Evolutionary conservation across 805 yeast genomes (phyloP), one percentile per base, ranked within the genome.

Genomic region (Lachancea nothofagi): DNA sequence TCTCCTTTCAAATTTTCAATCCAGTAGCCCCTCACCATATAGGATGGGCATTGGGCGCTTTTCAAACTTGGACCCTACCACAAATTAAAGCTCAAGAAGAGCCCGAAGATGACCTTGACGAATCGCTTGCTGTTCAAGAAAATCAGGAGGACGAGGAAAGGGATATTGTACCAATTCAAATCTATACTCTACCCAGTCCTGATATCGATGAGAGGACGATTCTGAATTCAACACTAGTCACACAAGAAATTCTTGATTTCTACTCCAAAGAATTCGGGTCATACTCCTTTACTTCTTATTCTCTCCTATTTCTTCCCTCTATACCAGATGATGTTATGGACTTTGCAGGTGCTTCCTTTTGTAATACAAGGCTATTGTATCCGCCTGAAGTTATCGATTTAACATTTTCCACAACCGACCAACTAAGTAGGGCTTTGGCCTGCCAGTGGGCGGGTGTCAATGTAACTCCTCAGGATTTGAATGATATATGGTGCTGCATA

Each of bases 1-100:
- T 76, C 36, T 70, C 78, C 15, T 90, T 80, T 69, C 77, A 80
- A 12, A 66, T 85, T 7, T 80, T 80, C 54, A 84, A 80, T 40
- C 96, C 97, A 1, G 83, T 87, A 1, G 81, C 95, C 26, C 86
- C 98, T 1, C 97, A 89, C 50, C 97, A 90, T 60, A 70, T 93
- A 15, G 97, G 97, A 0, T 93, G 95, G 80, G 89, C 95, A 0
- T 75, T 88, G 3, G 98, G 97, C 0, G 81, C 95, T 2, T 93
- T 90, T 58, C 79, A 80, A 29, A 74, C 75, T 64, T 21, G 65
- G 55, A 48, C 42, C n/a, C 34, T 60, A 21, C 65, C 65, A 2
- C 42, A 51, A n/a, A 29, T 58, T 3, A 32, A 43, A 9, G 38
- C 46, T 21, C 36, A 13, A 48, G 70, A 65, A 23, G 67, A 64